phyloP scores from a whole-genome alignment of 2,329 filamentous ascomycete genomes.

The Fusarium sp. region DNA sequence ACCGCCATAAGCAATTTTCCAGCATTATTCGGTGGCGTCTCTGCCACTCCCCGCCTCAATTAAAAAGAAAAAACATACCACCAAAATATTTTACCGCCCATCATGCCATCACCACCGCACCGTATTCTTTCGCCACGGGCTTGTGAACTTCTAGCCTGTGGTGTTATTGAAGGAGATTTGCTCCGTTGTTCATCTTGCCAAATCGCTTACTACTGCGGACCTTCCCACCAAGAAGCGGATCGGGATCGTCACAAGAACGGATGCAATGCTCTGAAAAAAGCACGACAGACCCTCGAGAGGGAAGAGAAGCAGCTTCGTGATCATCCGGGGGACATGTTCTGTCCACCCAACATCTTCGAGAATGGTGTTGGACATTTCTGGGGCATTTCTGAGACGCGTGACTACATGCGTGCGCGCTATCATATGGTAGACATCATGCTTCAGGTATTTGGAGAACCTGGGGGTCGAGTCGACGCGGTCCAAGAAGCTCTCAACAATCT shows the following conservation, averaged over 20 bases:
- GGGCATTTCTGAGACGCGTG: constrained; percentile 57
- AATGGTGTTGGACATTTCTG: constrained; percentile 60
- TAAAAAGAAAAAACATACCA: constrained; percentile 8
- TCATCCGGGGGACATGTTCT: constrained; percentile 46
- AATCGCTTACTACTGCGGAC: constrained; percentile 62
- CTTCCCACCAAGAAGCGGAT: constrained; percentile 60
- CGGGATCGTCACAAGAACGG: constrained; percentile 56
- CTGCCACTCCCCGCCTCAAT: not conserved
- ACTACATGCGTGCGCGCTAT: constrained; percentile 60
- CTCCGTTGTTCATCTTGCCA: constrained; percentile 60
- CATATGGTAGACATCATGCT: constrained; percentile 53
- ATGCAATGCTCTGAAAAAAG: constrained; percentile 58
- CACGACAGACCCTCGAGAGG: constrained; percentile 46
- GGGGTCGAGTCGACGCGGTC: constrained; percentile 49
- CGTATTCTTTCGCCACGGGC: constrained; percentile 7
- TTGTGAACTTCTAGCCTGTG: constrained; percentile 34
- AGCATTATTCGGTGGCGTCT: too few species aligned
- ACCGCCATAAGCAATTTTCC: not conserved
- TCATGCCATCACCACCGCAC: constrained; percentile 1
- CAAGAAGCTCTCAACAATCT: constrained; percentile 57
- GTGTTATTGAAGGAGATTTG: constrained; percentile 1
- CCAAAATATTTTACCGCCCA: not conserved
- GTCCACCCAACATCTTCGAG: constrained; percentile 56
- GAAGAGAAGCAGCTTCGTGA: constrained; percentile 59
- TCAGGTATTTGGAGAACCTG: constrained; percentile 48